Evolutionary conservation across 345 rosid species (phyloP).

Genomic region (Raphanus sativus): DNA sequence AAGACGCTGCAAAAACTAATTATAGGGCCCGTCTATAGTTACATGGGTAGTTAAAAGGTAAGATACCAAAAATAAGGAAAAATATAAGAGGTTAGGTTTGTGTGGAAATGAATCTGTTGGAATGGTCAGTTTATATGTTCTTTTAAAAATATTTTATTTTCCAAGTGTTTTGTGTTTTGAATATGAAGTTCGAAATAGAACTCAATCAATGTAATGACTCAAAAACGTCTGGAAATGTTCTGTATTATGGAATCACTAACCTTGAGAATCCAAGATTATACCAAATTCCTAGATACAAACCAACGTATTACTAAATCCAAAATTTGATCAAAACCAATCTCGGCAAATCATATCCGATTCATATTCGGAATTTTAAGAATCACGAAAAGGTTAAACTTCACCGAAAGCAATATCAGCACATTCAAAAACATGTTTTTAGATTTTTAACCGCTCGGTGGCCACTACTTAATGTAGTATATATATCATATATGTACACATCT

Average conservation of each 20-base stretch:
- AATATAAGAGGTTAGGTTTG: not conserved
- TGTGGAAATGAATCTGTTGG: not conserved
- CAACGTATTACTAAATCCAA: constrained; percentile 9
- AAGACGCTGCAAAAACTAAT: not conserved
- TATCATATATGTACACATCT: too few species aligned
- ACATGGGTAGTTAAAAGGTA: not conserved
- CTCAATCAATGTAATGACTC: not conserved
- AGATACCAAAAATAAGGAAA: not conserved
- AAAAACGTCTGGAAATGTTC: not conserved
- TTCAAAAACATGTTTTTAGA: constrained; percentile 10
- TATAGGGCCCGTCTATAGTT: not conserved
- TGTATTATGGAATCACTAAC: not conserved
- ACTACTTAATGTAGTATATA: not conserved
- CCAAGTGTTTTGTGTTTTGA: not conserved
- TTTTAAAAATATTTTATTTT: not conserved
- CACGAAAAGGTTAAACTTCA: constrained; percentile 2
- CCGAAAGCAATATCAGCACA: constrained; percentile 21
- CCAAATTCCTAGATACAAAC: constrained; percentile 17
- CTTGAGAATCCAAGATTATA: not conserved
- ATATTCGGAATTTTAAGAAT: constrained; percentile 22
- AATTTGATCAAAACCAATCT: constrained; percentile 20
- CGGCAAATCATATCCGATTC: constrained; percentile 16
- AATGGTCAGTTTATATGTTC: not conserved
- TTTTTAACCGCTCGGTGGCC: not conserved
- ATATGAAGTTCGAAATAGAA: not conserved